Conservation (phyloP, 2,329 filamentous ascomycete species). For the Talaromyces amestolkiae region DNA sequence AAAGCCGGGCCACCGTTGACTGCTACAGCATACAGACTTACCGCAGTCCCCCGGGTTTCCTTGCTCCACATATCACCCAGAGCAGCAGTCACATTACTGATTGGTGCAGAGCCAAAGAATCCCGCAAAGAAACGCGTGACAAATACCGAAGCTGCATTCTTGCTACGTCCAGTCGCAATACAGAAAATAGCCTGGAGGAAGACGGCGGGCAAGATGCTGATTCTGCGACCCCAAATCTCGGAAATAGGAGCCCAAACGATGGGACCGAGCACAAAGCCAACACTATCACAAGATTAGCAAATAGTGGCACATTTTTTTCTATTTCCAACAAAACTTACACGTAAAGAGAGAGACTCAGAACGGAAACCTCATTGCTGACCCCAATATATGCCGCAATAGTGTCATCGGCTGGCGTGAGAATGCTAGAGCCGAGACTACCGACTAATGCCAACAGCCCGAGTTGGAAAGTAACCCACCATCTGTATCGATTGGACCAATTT, state of each 20-base stretch:
- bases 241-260: constrained; percentile 58
- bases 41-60: constrained; percentile 44
- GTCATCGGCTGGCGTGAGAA: constrained; percentile 49
- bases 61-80: constrained; percentile 64
- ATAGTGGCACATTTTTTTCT: background rate
- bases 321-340: background rate
- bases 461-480: constrained; percentile 50
- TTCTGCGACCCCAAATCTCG: constrained; percentile 51
- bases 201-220: constrained; percentile 55
- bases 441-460: constrained; percentile 52
- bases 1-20: constrained; percentile 35
- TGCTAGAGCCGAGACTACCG: constrained; percentile 51
- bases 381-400: constrained; percentile 44
- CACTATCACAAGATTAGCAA: background rate
- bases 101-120: constrained; percentile 62
- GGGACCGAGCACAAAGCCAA: constrained; percentile 60
- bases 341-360: constrained; percentile 17
- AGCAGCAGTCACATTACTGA: constrained; percentile 69
- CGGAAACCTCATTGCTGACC: constrained; percentile 11
- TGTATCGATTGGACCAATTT: constrained; percentile 46
- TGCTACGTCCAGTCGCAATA: background rate
- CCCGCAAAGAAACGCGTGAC: constrained; percentile 58
- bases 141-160: background rate
- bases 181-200: constrained; percentile 34
- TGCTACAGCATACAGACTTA: constrained; percentile 15